phyloP scores from a whole-genome alignment of 257 asterid genomes.

The Solanum chmielewskii region DNA sequence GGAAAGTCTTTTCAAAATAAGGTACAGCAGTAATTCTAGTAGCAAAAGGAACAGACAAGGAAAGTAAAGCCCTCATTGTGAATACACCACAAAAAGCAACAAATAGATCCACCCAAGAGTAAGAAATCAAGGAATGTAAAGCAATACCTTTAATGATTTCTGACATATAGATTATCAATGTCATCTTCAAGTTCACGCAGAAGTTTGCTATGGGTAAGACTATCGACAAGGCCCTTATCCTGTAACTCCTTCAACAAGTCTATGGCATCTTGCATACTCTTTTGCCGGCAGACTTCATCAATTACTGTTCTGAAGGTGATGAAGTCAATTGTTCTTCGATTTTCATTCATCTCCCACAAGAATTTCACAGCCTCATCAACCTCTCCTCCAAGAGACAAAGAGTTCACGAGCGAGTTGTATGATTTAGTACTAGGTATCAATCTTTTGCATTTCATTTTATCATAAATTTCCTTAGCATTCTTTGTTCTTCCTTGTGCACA shows the following conservation, averaged over 20 bases:
- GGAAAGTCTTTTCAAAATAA: not conserved
- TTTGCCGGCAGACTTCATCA: conserved; percentile 61
- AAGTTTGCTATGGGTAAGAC: conserved; percentile 36
- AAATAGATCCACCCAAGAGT: not conserved
- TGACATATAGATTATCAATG: conserved; percentile 6
- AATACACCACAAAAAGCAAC: not conserved
- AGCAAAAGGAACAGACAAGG: not conserved
- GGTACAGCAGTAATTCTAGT: not conserved
- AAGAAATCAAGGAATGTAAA: not conserved
- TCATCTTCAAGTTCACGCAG: conserved; percentile 40
- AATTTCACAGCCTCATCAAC: conserved; percentile 66
- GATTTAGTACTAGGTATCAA: conserved; percentile 71
- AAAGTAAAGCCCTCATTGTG: not conserved
- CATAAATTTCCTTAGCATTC: conserved; percentile 66
- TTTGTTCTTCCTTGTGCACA: conserved; percentile 79
- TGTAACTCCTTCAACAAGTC: conserved; percentile 44
- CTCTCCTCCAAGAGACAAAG: conserved; percentile 77
- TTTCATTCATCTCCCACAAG: conserved; percentile 69
- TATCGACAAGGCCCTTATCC: conserved; percentile 42
- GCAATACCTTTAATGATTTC: conserved; percentile 21
- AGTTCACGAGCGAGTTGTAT: conserved; percentile 70
- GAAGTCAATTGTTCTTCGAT: conserved; percentile 44
- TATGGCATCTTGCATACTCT: conserved; percentile 34
- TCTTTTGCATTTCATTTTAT: conserved; percentile 64
- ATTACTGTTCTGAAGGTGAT: conserved; percentile 64